Base-by-base conservation (phyloP, 305 asterid species). In the Stenogyne calaminthoides region DNA sequence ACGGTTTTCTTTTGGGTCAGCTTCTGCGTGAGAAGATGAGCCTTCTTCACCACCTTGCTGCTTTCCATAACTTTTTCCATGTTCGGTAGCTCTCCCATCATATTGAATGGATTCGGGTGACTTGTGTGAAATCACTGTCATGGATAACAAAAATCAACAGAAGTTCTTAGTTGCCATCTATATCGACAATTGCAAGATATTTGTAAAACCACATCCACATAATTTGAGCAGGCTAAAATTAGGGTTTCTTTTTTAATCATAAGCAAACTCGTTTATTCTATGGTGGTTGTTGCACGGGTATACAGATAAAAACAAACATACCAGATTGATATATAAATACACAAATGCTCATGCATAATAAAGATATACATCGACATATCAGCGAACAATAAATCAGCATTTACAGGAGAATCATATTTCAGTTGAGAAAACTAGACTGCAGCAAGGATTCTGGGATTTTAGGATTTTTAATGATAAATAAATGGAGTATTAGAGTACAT, bases 1-100 rank as follows among this genome's bases (percentile, higher is more conserved):
- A 20, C 78, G 78, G 78, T 78, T 75, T 68, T 80, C 91, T 76
- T 81, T 86, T 51, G 55, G 72, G 61, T 84, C 87, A 64, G 84
- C 86, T 64, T 80, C 91, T 55, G 78, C 64, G 61, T 79, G 92
- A 64, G 91, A 80, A 42, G 90, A 77, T 27, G 91, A 61, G 65
- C 88, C 89, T 80, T 84, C 97, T 82, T 86, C 92, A 40, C 82
- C 80, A 34, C 74, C 77, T 67, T 82, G 88, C 76, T 86, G 93
- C 74, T 82, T 90, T 66, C 86, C 87, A 16, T 76, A 85, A 66
- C 85, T 77, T 66, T 78, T 83, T 63, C 82, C 91, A 57, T 69
- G 85, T 59, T 89, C 96, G 47, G 73, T 32, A 67, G 78, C 77
- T 81, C 86, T 91, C 63, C 81, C 88, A 9, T 88, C 91, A 54